These are phyloP conservation scores for Ilyonectria destructans DNA, from an alignment of 2,329 filamentous ascomycete genomes.

Conservation along the genomic window DNA sequence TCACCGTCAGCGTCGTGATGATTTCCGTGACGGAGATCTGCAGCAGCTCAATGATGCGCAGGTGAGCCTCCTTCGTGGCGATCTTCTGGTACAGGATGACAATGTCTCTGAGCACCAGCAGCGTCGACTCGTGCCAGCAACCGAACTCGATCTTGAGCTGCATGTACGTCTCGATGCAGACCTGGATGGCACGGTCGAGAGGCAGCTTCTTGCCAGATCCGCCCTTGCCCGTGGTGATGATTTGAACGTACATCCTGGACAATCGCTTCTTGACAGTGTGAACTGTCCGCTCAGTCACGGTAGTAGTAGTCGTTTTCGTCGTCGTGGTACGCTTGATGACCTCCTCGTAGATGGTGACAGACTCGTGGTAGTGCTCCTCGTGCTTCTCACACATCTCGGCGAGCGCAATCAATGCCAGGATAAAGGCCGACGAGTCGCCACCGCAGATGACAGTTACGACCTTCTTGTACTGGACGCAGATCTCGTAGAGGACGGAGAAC, in stretches of 20 bases:
- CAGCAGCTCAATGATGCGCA: constrained; percentile 57
- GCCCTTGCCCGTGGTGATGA: constrained; percentile 58
- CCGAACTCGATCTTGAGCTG: constrained; percentile 61
- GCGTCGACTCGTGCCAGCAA: constrained; percentile 63
- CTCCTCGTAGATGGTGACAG: constrained; percentile 63
- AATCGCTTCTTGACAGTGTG: constrained; percentile 66
- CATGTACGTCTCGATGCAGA: constrained; percentile 60
- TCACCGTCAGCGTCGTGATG: constrained; percentile 54
- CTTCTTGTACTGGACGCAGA: constrained; percentile 65
- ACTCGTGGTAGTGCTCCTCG: constrained; percentile 61
- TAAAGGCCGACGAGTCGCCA: constrained; percentile 45
- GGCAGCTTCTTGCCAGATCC: constrained; percentile 54
- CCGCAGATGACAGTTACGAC: constrained; percentile 60
- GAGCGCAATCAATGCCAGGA: constrained; percentile 56
- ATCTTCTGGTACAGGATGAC: constrained; percentile 60
- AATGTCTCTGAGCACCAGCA: constrained; percentile 61
- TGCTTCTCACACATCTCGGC: constrained; percentile 64
- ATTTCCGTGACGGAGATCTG: constrained; percentile 60
- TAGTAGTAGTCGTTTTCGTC: constrained; percentile 54
- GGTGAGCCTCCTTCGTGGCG: constrained; percentile 56
- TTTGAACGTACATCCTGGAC: constrained; percentile 61
- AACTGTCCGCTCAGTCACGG: constrained; percentile 53
- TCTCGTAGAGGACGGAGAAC: constrained; percentile 59
- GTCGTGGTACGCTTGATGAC: constrained; percentile 57
- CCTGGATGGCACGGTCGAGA: constrained; percentile 54